phyloP scores from a whole-genome alignment of 305 asterid genomes.

The Fraxinus latifolia region DNA sequence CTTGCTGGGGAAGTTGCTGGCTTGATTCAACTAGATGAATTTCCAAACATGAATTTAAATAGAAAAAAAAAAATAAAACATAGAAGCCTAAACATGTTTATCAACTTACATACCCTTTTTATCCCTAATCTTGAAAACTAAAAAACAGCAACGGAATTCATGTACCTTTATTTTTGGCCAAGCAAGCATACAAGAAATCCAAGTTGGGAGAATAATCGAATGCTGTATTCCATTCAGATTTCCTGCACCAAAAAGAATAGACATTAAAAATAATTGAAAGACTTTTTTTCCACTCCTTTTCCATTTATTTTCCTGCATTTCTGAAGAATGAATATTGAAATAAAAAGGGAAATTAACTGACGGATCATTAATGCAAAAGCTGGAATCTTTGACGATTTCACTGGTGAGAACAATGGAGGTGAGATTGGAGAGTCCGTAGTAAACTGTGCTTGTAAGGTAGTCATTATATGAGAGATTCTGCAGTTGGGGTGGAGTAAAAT shows the following conservation, averaged over 20 bases:
- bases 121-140: background rate
- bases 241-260: conserved; percentile 30
- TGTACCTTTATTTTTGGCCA: conserved; percentile 50
- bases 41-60: background rate
- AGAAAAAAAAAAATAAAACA: background rate
- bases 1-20: background rate
- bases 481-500: conserved; percentile 28
- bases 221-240: conserved; percentile 63
- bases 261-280: background rate
- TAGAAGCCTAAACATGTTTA: background rate
- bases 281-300: background rate
- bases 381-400: conserved; percentile 44
- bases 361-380: conserved; percentile 66
- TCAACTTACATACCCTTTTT: background rate
- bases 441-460: conserved; percentile 35
- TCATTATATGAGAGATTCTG: conserved; percentile 26
- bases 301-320: background rate
- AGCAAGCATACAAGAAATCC: conserved; percentile 59
- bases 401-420: conserved; percentile 44
- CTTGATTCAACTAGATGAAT: background rate
- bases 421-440: conserved; percentile 44
- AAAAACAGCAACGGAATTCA: background rate
- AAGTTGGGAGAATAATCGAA: conserved; percentile 58
- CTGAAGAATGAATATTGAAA: background rate
- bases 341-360: conserved; percentile 24